Conservation (phyloP, 352 stramenopile species). For the Phytopythium litorale region DNA sequence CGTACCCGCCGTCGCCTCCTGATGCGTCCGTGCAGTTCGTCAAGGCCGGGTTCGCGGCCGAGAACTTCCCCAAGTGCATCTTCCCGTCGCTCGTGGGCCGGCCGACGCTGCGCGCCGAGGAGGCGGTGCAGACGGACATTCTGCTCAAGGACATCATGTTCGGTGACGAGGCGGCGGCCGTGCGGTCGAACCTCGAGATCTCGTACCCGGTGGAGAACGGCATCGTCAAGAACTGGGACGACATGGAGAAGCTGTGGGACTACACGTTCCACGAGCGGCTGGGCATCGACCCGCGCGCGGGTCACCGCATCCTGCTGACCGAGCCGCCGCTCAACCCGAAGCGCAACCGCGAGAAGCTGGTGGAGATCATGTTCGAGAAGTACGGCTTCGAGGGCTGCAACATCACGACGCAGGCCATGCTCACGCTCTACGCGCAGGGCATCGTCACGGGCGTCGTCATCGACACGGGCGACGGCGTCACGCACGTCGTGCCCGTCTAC, state of each 20-base stretch:
- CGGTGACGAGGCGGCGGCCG: slow-evolving; percentile 89
- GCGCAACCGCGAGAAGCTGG: slow-evolving; percentile 89
- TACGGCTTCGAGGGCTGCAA: slow-evolving; percentile 90
- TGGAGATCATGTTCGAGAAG: slow-evolving; percentile 93
- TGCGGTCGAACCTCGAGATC: slow-evolving; percentile 86
- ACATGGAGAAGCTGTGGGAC: slow-evolving; percentile 97
- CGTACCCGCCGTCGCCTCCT: not conserved
- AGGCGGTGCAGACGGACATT: slow-evolving; percentile 84
- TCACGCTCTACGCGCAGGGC: slow-evolving; percentile 91
- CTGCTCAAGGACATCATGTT: slow-evolving; percentile 94
- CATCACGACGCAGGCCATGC: slow-evolving; percentile 92
- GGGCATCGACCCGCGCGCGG: slow-evolving; percentile 50
- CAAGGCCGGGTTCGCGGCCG: slow-evolving; percentile 92
- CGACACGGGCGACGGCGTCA: slow-evolving; percentile 93
- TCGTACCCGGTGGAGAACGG: slow-evolving; percentile 93
- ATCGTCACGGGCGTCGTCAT: slow-evolving; percentile 90
- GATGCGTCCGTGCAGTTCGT: slow-evolving; percentile 52
- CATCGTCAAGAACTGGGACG: slow-evolving; percentile 96
- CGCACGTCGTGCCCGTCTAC: slow-evolving; percentile 89
- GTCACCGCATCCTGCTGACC: slow-evolving; percentile 90
- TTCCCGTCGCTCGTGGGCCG: slow-evolving; percentile 94
- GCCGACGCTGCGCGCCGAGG: slow-evolving; percentile 92
- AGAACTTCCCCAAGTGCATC: slow-evolving; percentile 94
- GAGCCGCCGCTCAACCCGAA: slow-evolving; percentile 92
- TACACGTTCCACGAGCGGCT: slow-evolving; percentile 95